phyloP scores from a whole-genome alignment of 164 flowering plant genomes.

The Cinnamomum chago region DNA sequence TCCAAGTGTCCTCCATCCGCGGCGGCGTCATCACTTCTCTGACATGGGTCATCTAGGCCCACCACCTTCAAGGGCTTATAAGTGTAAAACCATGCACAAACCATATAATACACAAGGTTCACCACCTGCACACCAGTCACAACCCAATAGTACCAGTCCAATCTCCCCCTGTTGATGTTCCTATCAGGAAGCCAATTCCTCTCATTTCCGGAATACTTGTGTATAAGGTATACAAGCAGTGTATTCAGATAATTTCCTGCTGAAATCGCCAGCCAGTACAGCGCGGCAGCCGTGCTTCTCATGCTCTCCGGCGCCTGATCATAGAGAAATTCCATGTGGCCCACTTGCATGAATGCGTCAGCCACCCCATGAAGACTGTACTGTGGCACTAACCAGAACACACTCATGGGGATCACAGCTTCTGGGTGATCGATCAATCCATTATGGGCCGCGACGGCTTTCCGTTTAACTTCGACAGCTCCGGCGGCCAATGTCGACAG shows the following conservation, averaged over 20 bases:
- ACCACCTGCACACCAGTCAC: constrained; percentile 49
- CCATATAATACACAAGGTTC: constrained; percentile 42
- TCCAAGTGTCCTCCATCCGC: constrained; percentile 22
- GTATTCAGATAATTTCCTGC: constrained; percentile 55
- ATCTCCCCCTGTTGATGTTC: constrained; percentile 55
- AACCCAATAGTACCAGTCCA: constrained; percentile 59
- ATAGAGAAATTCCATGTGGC: constrained; percentile 46
- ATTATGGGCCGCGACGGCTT: constrained; percentile 33
- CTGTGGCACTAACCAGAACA: constrained; percentile 51
- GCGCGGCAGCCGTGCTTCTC: constrained; percentile 49
- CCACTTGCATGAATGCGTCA: constrained; percentile 41
- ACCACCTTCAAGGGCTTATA: constrained; percentile 46
- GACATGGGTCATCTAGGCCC: not conserved
- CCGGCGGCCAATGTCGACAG: constrained; percentile 37
- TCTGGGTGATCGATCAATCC: constrained; percentile 38
- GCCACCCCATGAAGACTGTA: constrained; percentile 39
- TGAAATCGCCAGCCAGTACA: constrained; percentile 45
- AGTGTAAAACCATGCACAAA: constrained; percentile 49
- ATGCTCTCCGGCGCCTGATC: constrained; percentile 59
- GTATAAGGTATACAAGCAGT: constrained; percentile 43
- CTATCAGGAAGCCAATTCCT: constrained; percentile 60
- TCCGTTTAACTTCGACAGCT: constrained; percentile 45
- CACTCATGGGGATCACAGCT: constrained; percentile 43
- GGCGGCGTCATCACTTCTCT: constrained; percentile 8
- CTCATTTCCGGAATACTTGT: constrained; percentile 37